Conservation (phyloP, 2,329 filamentous ascomycete species). For the Eutypa lata region DNA sequence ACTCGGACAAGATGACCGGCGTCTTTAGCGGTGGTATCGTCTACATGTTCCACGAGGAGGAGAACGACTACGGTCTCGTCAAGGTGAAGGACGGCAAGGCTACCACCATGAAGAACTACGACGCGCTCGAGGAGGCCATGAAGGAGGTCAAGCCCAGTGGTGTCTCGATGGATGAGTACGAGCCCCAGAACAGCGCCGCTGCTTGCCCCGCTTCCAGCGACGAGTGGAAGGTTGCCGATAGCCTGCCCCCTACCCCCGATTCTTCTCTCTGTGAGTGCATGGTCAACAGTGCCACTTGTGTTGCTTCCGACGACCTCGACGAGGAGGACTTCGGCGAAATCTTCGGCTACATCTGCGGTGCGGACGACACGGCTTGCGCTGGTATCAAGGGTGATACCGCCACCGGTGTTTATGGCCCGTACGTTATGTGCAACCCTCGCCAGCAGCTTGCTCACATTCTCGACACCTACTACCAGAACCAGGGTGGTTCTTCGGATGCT, state of each 20-base stretch:
- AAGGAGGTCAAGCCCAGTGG: conserved; percentile 56
- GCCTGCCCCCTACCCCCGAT: conserved; percentile 71
- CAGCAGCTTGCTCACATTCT: conserved; percentile 60
- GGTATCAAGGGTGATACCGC: conserved; percentile 56
- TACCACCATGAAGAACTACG: conserved; percentile 62
- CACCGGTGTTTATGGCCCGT: conserved; percentile 57
- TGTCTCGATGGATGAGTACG: conserved; percentile 59
- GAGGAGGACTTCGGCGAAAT: conserved; percentile 52
- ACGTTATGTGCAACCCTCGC: conserved; percentile 60
- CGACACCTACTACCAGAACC: conserved; percentile 54
- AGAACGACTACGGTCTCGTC: conserved; percentile 69
- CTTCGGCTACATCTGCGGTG: conserved; percentile 36
- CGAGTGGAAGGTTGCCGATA: conserved; percentile 58
- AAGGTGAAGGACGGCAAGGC: conserved; percentile 48
- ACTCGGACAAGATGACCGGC: conserved; percentile 63
- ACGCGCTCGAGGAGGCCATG: conserved; percentile 60
- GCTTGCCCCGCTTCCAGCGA: conserved; percentile 58
- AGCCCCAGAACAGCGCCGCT: conserved; percentile 59
- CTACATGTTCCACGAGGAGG: conserved; percentile 81
- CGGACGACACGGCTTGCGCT: conserved; percentile 46
- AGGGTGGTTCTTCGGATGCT: conserved; percentile 45
- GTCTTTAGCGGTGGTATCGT: conserved; percentile 80
- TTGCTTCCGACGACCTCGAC: conserved; percentile 49
- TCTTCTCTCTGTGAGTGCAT: conserved; percentile 68
- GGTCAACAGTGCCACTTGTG: conserved; percentile 62